Evolutionary conservation across 2,329 filamentous ascomycete genomes (phyloP).

Genomic region (Aspergillus sclerotialis): DNA sequence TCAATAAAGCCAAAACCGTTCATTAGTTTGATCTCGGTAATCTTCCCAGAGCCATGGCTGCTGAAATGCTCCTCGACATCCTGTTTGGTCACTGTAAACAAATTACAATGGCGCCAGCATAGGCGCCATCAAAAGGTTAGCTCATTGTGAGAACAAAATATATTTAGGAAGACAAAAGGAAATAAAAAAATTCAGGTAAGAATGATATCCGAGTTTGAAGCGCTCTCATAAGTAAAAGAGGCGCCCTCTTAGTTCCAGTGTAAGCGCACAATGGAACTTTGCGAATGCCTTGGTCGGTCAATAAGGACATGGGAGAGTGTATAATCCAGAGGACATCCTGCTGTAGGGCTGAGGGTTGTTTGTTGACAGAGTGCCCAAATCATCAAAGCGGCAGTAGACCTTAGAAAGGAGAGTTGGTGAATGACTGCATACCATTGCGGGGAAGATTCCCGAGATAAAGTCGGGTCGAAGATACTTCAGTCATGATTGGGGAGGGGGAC

Average conservation of each 20-base stretch:
- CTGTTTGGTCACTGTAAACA: constrained; percentile 77
- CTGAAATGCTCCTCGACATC: constrained; percentile 95
- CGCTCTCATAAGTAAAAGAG: constrained; percentile 2
- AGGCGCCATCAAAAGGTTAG: constrained; percentile 27
- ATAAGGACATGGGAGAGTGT: constrained; percentile 7
- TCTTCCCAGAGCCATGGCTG: constrained; percentile 92
- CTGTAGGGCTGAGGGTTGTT: constrained; percentile 5
- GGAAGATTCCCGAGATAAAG: constrained; percentile 98
- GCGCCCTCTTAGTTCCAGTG: constrained; percentile 2
- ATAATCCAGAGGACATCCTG: constrained; percentile 11
- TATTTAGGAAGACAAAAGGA: constrained; percentile 1
- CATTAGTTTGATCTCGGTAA: constrained; percentile 99
- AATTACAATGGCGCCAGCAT: constrained; percentile 21
- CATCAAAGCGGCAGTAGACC: constrained; percentile 11
- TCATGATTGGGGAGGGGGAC: constrained; percentile 46
- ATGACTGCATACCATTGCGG: constrained; percentile 69
- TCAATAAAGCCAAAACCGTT: constrained; percentile 99
- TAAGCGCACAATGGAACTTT: constrained; percentile 3
- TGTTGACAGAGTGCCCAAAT: constrained; percentile 13
- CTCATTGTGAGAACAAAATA: constrained; percentile 12
- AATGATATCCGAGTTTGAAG: constrained; percentile 8
- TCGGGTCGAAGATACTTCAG: constrained; percentile 87
- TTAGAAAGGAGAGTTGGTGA: constrained; percentile 21
- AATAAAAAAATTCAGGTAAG: too few relatives aligned
- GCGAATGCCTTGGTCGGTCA: constrained; percentile 3